Conservation (phyloP, 2,329 filamentous ascomycete species). For the Exophiala xenobiotica region DNA sequence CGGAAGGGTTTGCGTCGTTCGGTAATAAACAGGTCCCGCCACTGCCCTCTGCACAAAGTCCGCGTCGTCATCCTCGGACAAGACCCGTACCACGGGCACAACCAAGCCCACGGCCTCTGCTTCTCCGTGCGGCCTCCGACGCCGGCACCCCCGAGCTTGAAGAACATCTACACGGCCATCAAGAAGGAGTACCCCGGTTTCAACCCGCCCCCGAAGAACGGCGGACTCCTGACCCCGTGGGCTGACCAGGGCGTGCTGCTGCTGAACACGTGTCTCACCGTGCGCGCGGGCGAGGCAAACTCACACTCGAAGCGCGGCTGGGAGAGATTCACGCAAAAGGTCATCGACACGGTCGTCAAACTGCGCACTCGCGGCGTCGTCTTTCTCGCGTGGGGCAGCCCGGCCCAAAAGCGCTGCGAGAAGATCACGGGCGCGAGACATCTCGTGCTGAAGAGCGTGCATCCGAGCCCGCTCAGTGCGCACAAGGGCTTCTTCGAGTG, state of each 20-base stretch:
- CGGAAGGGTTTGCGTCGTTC: too few species aligned
- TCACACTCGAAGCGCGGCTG: slow-evolving; percentile 83
- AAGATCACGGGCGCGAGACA: slow-evolving; percentile 67
- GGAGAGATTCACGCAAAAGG: slow-evolving; percentile 88
- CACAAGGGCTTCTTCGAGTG: slow-evolving; percentile 77
- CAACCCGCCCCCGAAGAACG: slow-evolving; percentile 69
- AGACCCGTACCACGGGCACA: slow-evolving; percentile 93
- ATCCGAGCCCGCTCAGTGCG: slow-evolving; percentile 92
- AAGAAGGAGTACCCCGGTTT: slow-evolving; percentile 86
- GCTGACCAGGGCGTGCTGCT: slow-evolving; percentile 88
- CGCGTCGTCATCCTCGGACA: slow-evolving; percentile 94
- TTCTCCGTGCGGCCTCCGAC: slow-evolving; percentile 93
- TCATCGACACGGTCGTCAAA: slow-evolving; percentile 82
- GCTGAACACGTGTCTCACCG: slow-evolving; percentile 92
- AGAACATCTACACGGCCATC: slow-evolving; percentile 89
- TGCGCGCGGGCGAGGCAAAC: slow-evolving; percentile 83
- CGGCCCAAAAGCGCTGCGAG: slow-evolving; percentile 74
- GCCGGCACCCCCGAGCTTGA: slow-evolving; percentile 80
- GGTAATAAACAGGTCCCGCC: slow-evolving; percentile 70
- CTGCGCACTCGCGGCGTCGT: slow-evolving; percentile 79
- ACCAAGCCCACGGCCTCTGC: slow-evolving; percentile 93
- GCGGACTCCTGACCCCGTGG: slow-evolving; percentile 87
- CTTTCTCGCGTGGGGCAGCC: slow-evolving; percentile 89
- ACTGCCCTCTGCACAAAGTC: slow-evolving; percentile 83
- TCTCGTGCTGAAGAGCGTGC: slow-evolving; percentile 79